Evolutionary conservation across 352 stramenopile genomes (phyloP).

Genomic region (Globisporangium alternatum): DNA sequence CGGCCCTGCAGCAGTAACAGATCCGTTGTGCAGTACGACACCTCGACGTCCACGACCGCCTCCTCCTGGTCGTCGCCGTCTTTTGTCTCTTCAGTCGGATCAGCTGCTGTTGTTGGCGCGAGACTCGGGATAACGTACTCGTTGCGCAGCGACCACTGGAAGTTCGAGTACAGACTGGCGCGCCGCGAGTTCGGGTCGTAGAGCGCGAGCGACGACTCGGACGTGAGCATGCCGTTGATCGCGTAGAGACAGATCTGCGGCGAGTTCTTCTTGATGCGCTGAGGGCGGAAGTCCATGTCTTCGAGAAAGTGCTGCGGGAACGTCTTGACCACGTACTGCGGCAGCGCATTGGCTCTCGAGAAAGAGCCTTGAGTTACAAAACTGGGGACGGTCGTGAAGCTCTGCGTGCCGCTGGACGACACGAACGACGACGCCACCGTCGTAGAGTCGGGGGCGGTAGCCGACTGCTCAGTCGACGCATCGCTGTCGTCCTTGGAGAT

Average conservation of each 20-base stretch:
- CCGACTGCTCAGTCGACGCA: background rate
- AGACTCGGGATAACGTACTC: slow-evolving; percentile 66
- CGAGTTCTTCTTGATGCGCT: slow-evolving; percentile 79
- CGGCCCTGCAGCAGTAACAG: slow-evolving; percentile 78
- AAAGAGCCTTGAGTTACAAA: slow-evolving; percentile 6
- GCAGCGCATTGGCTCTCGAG: background rate
- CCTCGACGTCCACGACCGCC: slow-evolving; percentile 44
- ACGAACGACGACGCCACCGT: slow-evolving; percentile 16
- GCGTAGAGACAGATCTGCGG: slow-evolving; percentile 61
- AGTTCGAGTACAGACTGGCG: slow-evolving; percentile 73
- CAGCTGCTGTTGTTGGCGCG: slow-evolving; percentile 12
- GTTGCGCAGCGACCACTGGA: slow-evolving; percentile 69
- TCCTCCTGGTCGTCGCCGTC: background rate
- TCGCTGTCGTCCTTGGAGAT: background rate
- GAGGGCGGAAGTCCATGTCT: slow-evolving; percentile 79
- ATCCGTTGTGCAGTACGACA: slow-evolving; percentile 80
- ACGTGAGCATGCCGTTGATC: slow-evolving; percentile 70
- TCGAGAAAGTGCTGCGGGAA: slow-evolving; percentile 86
- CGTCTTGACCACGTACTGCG: slow-evolving; percentile 70
- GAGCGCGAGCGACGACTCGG: slow-evolving; percentile 67
- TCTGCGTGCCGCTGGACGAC: slow-evolving; percentile 14
- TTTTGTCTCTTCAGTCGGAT: background rate
- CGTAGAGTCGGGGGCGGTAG: background rate
- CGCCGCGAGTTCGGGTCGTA: slow-evolving; percentile 56
- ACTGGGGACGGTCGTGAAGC: slow-evolving; percentile 16